A percentile compares a stretch with the other conserved stretches of the same genome.
These are phyloP conservation scores for Euphorbia tirucalli DNA, from an alignment of 345 rosid species.

Conservation along the genomic window DNA sequence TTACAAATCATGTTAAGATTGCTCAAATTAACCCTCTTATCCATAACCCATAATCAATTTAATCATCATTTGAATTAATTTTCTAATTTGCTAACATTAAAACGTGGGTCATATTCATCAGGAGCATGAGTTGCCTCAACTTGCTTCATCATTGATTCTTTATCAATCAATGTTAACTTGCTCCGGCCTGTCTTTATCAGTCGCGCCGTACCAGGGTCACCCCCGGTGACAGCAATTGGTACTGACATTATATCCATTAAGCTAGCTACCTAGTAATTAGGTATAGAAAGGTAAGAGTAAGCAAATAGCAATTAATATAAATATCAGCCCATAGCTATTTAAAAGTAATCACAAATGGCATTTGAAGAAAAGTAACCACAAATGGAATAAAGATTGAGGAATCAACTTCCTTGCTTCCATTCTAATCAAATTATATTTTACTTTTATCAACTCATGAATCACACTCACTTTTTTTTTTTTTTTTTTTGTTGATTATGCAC, in stretches of 20 bases:
- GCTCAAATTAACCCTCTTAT: too few relatives aligned
- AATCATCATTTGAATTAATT: neutral
- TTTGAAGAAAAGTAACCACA: neutral
- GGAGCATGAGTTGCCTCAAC: constrained; percentile 56
- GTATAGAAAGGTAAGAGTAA: too few relatives aligned
- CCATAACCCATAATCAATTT: too few relatives aligned
- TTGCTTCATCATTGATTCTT: constrained; percentile 56
- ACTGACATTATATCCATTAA: too few relatives aligned
- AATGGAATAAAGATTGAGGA: neutral
- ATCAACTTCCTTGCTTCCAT: constrained; percentile 3
- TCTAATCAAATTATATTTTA: neutral
- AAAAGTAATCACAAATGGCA: too few relatives aligned
- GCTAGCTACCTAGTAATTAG: too few relatives aligned
- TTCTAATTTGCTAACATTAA: constrained; percentile 47
- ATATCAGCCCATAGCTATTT: neutral
- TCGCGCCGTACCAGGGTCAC: too few relatives aligned
- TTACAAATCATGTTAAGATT: too few relatives aligned
- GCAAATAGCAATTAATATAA: too few relatives aligned
- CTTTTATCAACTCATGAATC: neutral
- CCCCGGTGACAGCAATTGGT: too few relatives aligned
- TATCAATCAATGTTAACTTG: constrained; percentile 48
- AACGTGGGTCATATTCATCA: constrained; percentile 65
- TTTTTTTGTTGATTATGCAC: too few relatives aligned
- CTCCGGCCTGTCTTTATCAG: constrained; percentile 33
- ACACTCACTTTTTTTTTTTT: too few relatives aligned